Evolutionary conservation across 2,329 filamentous ascomycete species (phyloP), one percentile per base, ranked within the genome.

Genomic region (Fragosphaeria purpurea): DNA sequence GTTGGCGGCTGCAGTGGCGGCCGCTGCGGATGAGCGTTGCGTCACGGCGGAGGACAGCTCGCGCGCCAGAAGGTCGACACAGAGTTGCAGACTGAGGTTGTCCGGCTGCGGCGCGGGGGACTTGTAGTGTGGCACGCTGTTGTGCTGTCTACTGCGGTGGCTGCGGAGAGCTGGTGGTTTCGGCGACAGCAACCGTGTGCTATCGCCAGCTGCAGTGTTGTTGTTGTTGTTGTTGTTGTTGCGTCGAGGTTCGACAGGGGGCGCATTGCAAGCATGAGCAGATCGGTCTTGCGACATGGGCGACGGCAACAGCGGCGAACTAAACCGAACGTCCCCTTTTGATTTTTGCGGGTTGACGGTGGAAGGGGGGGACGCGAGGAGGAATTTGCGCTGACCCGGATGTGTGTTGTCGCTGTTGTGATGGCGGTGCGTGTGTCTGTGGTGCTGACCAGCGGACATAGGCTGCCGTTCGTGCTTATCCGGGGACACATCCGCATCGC

Each of bases 11-110:
- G 32, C 38, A 13, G 41, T 31, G 7, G 43, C 46, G 10, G 52
- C 40, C 31, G 45, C 41, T 10, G 45, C 30, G 37, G 45, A 41
- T 5, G 50, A 48, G 9, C 53, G 43, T 41, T 40, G 50, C 3
- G 50, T 42, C 40, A 74, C 56, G 0, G 70, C 70, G 0, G 70
- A 69, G 1, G 72, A 68, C 7, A 80, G 63, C 53, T 79, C 75
- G 22, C 67, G 67, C 4, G 69, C 71, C 40, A 80, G 65, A 3
- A 80, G 65, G 47, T 76, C 70, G 8, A 77, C 61, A 46, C 72
- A 73, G 41, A 77, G 73, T 51, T 76, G 72, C 30, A 79, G 61
- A 46, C 72, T 67, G 5, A 74, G 60, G 37, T 67, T 70, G 40
- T 68, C 64, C 2, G 58, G 53, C 5, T 58, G 57, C 31, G 48